Base-by-base conservation (phyloP, 768 basidiomycete genomes). In the Suillus paluster region DNA sequence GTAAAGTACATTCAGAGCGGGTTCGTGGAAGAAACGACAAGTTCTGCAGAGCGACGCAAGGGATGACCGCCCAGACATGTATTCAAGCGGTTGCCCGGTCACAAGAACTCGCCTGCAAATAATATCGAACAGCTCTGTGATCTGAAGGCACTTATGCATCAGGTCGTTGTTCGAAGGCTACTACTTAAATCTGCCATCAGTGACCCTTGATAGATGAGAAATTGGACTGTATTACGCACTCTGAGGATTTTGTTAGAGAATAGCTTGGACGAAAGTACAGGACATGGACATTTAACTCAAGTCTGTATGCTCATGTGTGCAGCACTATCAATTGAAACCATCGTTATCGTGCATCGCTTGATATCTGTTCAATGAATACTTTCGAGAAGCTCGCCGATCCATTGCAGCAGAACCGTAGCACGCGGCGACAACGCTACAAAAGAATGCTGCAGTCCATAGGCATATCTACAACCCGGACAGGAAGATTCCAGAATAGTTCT, bases 131-230 rank as follows among this genome's bases (percentile, higher is more conserved):
- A 58, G 27, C 17, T 58, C 57, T 30, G 57, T n/a, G 33, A 58
- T 30, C 23, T 19, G 45, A 21, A 58, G 33, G 17, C 57, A 58
- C n/a, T 53, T 30, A 21, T 58, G 57, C 57, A 58, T 58, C n/a
- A 19, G 0, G 39, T 12, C 15, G 56, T n/a, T 9, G 57, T 39
- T 19, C 33, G 12, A 52, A 49, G 33, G 57, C 25, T 46, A 30
- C 19, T 19, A 46, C n/a, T 23, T 3, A 30, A 27, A 14, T 4
- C 33, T 19, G n/a, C 11, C 15, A 9, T 34, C 55, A 39, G 36
- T 30, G 14, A 52, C 30, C 19, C 11, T n/a, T 33, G 19, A 52
- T 38, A 17, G 6, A 38, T 23, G 9, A 4, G 48, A 27, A 19
- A 17, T 17, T 19, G 25, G 25, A 19, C 48, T 19, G 9, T 49